These are phyloP conservation scores for Naganishia albida DNA, from an alignment of 1,284 basidiomycete species.

Conservation along the genomic window DNA sequence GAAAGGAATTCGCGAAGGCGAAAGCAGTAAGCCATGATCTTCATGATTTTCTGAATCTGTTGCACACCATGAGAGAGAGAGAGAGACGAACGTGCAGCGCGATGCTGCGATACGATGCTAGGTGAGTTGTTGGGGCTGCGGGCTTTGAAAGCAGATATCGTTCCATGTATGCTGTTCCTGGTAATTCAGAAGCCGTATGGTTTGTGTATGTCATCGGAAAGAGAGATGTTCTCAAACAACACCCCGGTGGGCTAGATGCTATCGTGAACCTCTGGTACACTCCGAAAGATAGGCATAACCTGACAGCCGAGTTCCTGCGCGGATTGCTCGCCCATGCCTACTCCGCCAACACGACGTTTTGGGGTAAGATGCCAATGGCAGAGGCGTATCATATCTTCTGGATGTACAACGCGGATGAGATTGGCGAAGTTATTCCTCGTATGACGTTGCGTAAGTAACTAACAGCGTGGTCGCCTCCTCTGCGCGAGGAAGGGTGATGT, in stretches of 20 bases:
- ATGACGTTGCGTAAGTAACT: too few relatives aligned
- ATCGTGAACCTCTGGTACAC: background rate
- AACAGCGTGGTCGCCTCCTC: too few relatives aligned
- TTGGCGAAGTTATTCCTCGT: too few relatives aligned
- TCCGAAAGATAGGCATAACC: background rate
- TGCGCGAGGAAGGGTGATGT: too few relatives aligned
- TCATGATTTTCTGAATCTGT: slow-evolving; percentile 1
- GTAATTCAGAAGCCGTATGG: background rate
- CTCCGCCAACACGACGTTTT: background rate
- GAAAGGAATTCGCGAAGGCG: background rate
- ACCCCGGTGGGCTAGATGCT: slow-evolving; percentile 4
- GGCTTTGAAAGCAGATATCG: background rate
- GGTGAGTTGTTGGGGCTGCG: background rate
- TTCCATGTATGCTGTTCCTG: background rate
- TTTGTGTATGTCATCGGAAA: background rate
- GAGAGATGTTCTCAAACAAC: background rate
- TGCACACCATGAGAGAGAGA: background rate
- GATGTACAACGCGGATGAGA: background rate
- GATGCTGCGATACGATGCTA: background rate
- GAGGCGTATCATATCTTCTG: background rate
- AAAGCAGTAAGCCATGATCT: slow-evolving; percentile 1
- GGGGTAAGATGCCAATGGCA: slow-evolving; percentile 2
- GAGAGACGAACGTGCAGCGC: background rate
- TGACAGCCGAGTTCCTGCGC: background rate
- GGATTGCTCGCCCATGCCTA: background rate